Base-by-base conservation (phyloP, 2,329 filamentous ascomycete species). In the Paraphaeosphaeria minitans region DNA sequence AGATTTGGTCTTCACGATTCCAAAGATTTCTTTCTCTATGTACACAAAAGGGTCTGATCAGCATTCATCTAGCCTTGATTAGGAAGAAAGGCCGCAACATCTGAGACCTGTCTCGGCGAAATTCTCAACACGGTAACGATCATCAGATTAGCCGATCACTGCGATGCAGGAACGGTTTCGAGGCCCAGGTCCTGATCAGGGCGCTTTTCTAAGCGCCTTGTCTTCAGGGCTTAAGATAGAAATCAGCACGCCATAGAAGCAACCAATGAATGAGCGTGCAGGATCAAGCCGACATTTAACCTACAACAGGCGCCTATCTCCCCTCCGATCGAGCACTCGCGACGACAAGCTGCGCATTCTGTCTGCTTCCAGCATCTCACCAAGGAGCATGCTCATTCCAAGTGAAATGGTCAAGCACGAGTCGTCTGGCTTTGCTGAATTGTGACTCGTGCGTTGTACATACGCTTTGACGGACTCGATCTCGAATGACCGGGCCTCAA, bases 31-130 rank as follows among this genome's bases (percentile, higher is more conserved):
- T 24, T 24, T 47, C 45, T 47, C 2, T 47, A 47, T 47, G n/a
- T 47, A 29, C 22, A n/a, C n/a, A 47, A 47, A 47, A n/a, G 22
- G 45, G 45, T 47, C 45, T 47, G 13, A 47, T 47, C 13, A 47
- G 45, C 22, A 47, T 29, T 29, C 29, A 47, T 47, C 45, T 47
- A 47, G 22, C 45, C 45, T 29, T 47, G 12, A 47, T 47, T 33
- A 33, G 19, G 19, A 43, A 43, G 19, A 43, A 22, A 43, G 12
- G 19, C 13, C 19, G 19, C n/a, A 19, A 22, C n/a, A 9, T 43
- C 19, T 21, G 6, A 43, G 19, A 43, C n/a, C 19, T 19, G 12
- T 33, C n/a, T 21, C n/a, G n/a, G 41, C 13, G 19, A 21, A 19
- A 43, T 5, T 43, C 31, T 33, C 12, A 33, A 43, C 22, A 43